phyloP scores from a whole-genome alignment of 2,329 filamentous ascomycete species.

The Trichophyton schoenleinii region DNA sequence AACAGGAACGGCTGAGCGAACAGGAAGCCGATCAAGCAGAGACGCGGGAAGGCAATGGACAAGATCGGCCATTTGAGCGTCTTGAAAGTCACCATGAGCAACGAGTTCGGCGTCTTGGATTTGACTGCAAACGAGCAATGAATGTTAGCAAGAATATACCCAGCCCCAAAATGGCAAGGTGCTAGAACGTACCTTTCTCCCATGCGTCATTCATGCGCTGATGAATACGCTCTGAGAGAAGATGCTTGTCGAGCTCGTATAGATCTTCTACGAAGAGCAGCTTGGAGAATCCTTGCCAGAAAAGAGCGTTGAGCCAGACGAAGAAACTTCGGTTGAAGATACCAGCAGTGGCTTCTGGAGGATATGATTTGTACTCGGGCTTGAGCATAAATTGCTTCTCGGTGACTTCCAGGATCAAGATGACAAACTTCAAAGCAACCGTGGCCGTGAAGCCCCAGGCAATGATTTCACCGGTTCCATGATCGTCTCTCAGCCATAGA shows the following conservation, averaged over 20 bases:
- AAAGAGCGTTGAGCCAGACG: slow-evolving; percentile 43
- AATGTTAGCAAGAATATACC: not conserved
- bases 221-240: slow-evolving; percentile 32
- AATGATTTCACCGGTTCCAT: slow-evolving; percentile 24
- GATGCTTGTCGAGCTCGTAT: slow-evolving; percentile 34
- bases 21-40: slow-evolving; percentile 26
- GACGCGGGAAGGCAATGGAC: slow-evolving; percentile 22
- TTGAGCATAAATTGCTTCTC: slow-evolving; percentile 35
- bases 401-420: slow-evolving; percentile 35
- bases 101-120: slow-evolving; percentile 18
- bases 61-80: slow-evolving; percentile 25
- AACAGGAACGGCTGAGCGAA: slow-evolving; percentile 29
- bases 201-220: slow-evolving; percentile 27
- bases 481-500: slow-evolving; percentile 26
- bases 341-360: slow-evolving; percentile 41
- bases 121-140: slow-evolving; percentile 15
- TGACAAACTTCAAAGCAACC: slow-evolving; percentile 32
- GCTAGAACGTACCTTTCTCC: slow-evolving; percentile 25
- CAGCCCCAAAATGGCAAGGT: slow-evolving; percentile 6
- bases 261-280: slow-evolving; percentile 35
- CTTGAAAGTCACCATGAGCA: slow-evolving; percentile 22
- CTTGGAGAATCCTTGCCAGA: slow-evolving; percentile 38
- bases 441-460: slow-evolving; percentile 33
- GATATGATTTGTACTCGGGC: slow-evolving; percentile 28
- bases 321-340: slow-evolving; percentile 40